phyloP scores from a whole-genome alignment of 2,329 filamentous ascomycete genomes.

The Sclerotinia spermophila region DNA sequence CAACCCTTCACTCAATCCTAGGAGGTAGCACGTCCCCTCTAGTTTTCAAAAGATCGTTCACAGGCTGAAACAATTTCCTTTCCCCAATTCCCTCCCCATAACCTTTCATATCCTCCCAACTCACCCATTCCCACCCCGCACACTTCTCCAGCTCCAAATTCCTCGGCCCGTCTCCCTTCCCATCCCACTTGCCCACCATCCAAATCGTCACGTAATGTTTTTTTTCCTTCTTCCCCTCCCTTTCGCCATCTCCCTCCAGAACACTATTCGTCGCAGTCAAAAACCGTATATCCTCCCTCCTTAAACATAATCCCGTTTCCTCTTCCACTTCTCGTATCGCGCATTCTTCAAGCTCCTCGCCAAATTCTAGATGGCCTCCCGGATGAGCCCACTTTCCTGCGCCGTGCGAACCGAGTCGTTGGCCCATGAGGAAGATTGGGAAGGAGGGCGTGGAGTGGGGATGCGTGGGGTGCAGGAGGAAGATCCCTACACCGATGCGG shows the following conservation, averaged over 20 bases:
- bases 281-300: conserved; percentile 44
- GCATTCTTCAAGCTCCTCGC: conserved; percentile 59
- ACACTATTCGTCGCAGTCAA: conserved; percentile 64
- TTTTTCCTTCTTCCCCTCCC: not conserved
- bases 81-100: conserved; percentile 29
- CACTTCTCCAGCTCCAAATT: conserved; percentile 52
- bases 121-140: conserved; percentile 50
- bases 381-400: conserved; percentile 62
- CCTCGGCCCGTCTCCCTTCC: conserved; percentile 48
- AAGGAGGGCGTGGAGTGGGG: conserved; percentile 1
- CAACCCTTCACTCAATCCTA: not conserved
- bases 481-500: conserved; percentile 25
- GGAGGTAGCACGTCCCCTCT: not conserved
- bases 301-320: conserved; percentile 63
- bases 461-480: conserved; percentile 20
- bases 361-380: conserved; percentile 71
- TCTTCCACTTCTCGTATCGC: conserved; percentile 65
- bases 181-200: conserved; percentile 50
- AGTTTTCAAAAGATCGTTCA: not conserved
- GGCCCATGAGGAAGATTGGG: conserved; percentile 25
- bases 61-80: not conserved
- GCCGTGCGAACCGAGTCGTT: conserved; percentile 24
- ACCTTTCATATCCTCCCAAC: conserved; percentile 46
- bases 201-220: conserved; percentile 78
- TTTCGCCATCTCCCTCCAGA: conserved; percentile 49